Evolutionary conservation across 2,329 filamentous ascomycete species (phyloP), one percentile per base, ranked within the genome.

Genomic region (Tricladium varicosporioides): DNA sequence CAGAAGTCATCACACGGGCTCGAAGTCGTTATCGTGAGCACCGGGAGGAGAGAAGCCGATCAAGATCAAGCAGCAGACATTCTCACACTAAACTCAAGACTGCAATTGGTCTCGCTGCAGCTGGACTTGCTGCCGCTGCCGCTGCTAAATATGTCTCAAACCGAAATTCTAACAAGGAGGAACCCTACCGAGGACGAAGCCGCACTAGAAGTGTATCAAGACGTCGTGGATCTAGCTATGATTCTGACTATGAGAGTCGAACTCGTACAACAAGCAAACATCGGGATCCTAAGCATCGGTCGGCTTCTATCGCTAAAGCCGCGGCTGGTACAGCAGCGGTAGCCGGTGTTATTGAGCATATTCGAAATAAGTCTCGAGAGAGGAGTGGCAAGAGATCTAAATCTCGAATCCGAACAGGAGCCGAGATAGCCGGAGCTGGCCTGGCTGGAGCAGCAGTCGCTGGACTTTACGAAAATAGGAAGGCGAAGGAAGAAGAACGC

Each of bases 141-240:
- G 84, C 84, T 5, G 79, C 83, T 60, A 86, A 86, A 67, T 86
- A 85, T 65, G 80, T 82, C 67, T 80, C 85, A 60, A 78, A 80
- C 63, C 81, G 77, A 70, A 85, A 83, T 66, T 70, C 80, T 46
- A 81, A 86, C 46, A 83, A 80, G 65, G 84, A 85, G 61, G 83
- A 86, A 64, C 70, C 76, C 13, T 73, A 66, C 22, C 80, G 84
- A 50, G 84, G 84, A 9, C 65, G 70, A 19, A 80, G 79, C 64
- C 77, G 80, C 32, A 77, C 73, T 44, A 76, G 80, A 42, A 77
- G 53, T 75, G 76, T 66, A n/a, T 68, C 69, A 47, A 65, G 65
- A 72, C 74, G 59, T 69, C 72, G 74, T n/a, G 79, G 79, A 19
- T 73, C 73, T 54, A 61, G 56, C 43, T 63, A 64, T 13, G 54